Evolutionary conservation across 371 early-diverging fungal species (phyloP).

Genomic region (Sporodiniella umbellata): DNA sequence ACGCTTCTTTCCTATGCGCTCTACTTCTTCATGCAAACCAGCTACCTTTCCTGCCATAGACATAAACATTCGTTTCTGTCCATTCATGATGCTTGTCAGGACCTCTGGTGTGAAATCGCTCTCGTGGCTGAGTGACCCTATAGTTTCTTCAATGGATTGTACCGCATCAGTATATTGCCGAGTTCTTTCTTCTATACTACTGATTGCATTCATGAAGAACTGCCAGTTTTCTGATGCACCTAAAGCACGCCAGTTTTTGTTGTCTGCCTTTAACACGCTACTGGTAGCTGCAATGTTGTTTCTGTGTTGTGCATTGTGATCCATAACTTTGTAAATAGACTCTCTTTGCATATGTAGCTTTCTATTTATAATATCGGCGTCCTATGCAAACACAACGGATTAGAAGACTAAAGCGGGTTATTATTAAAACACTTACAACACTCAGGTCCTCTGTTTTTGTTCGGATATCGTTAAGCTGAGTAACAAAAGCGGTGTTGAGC

Average conservation of each 20-base stretch:
- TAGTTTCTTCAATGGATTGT: slow-evolving; percentile 11
- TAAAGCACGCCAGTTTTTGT: slow-evolving; percentile 13
- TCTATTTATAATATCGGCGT: slow-evolving; percentile 13
- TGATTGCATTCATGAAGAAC: slow-evolving; percentile 5
- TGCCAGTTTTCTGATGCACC: slow-evolving; percentile 20
- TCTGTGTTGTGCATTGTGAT: slow-evolving; percentile 9
- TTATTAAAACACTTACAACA: slow-evolving; percentile 6
- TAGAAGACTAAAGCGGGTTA: not conserved
- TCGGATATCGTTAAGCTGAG: slow-evolving; percentile 6
- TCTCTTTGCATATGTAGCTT: slow-evolving; percentile 9
- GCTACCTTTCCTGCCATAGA: slow-evolving; percentile 19
- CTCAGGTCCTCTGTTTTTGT: not conserved
- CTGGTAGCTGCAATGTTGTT: slow-evolving; percentile 9
- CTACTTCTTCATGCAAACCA: slow-evolving; percentile 16
- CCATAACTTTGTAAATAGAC: slow-evolving; percentile 8
- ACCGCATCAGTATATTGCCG: slow-evolving; percentile 1
- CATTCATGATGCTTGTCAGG: not conserved
- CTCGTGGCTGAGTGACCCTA: slow-evolving; percentile 4
- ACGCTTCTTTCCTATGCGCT: slow-evolving; percentile 12
- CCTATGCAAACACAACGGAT: slow-evolving; percentile 6
- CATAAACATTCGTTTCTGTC: slow-evolving; percentile 9
- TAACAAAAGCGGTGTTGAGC: slow-evolving; percentile 8
- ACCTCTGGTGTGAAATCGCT: not conserved
- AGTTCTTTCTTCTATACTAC: slow-evolving; percentile 6
- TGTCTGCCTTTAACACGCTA: slow-evolving; percentile 9